Conservation (phyloP, 495 filamentous ascomycete species). For the Schizothecium vesticola region DNA sequence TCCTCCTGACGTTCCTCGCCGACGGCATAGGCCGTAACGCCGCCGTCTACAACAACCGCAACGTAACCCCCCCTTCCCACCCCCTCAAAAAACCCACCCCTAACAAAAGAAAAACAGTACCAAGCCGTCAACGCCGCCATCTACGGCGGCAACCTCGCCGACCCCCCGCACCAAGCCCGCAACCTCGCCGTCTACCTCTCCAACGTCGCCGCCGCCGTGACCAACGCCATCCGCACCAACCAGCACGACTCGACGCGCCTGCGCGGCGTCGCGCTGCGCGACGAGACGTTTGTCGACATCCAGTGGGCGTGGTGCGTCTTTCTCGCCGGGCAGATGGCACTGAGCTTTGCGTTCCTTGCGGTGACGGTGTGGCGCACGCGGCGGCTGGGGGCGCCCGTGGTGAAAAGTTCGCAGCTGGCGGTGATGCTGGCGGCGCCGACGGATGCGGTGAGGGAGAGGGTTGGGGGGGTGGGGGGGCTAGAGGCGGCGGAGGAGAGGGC, state of each 20-base stretch:
- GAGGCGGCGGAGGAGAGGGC: neutral
- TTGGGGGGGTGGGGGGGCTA: neutral
- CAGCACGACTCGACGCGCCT: neutral
- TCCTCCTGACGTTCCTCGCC: neutral
- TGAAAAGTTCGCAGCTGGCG: conserved; percentile 11
- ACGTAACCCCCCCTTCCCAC: neutral
- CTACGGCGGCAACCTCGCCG: neutral
- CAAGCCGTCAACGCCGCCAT: neutral
- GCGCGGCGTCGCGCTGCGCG: neutral
- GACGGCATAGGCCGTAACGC: neutral
- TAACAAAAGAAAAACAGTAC: neutral
- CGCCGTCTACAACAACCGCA: neutral
- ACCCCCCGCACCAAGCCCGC: neutral
- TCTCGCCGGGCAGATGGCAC: conserved; percentile 5
- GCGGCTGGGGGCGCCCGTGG: conserved; percentile 1
- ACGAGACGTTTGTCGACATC: conserved; percentile 6
- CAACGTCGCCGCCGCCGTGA: neutral
- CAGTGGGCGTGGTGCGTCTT: conserved; percentile 8
- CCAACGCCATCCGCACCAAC: neutral
- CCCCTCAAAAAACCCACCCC: neutral
- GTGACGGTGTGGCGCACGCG: conserved; percentile 4
- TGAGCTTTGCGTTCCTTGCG: conserved; percentile 4
- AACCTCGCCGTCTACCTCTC: neutral
- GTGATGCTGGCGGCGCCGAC: neutral
- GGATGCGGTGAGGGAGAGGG: neutral